These are phyloP conservation scores for Karstenula rhodostoma DNA, from an alignment of 2,329 filamentous ascomycete species.

Conservation along the genomic window DNA sequence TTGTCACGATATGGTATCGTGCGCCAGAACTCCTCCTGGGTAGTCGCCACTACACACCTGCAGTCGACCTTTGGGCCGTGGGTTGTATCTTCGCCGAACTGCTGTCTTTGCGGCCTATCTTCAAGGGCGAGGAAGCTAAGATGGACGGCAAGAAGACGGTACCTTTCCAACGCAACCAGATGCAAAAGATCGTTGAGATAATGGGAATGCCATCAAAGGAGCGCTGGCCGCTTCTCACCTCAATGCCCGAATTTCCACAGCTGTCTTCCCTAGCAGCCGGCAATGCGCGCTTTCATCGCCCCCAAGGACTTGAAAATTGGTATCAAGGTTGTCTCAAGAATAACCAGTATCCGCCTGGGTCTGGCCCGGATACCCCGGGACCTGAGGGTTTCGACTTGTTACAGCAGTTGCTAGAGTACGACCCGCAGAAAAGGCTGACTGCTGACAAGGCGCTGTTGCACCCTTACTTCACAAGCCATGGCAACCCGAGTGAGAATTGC, in stretches of 20 bases:
- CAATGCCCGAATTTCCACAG: slow-evolving; percentile 87
- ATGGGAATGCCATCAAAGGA: slow-evolving; percentile 90
- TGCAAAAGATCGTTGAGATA: slow-evolving; percentile 98
- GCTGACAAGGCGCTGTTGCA: slow-evolving; percentile 90
- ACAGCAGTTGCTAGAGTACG: slow-evolving; percentile 85
- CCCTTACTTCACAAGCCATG: slow-evolving; percentile 76
- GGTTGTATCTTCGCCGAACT: slow-evolving; percentile 98
- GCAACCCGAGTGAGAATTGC: slow-evolving; percentile 77
- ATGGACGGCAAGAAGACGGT: slow-evolving; percentile 99
- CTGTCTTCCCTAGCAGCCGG: slow-evolving; percentile 62
- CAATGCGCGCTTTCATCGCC: slow-evolving; percentile 59
- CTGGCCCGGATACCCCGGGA: slow-evolving; percentile 50
- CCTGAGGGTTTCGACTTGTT: slow-evolving; percentile 83
- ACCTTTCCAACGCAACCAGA: slow-evolving; percentile 96
- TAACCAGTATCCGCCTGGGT: slow-evolving; percentile 54
- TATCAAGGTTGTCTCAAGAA: slow-evolving; percentile 59
- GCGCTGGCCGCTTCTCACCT: slow-evolving; percentile 81
- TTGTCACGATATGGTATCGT: slow-evolving; percentile 99
- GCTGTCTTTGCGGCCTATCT: slow-evolving; percentile 88
- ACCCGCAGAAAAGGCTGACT: slow-evolving; percentile 86
- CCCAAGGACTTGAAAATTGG: slow-evolving; percentile 73
- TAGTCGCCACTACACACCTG: slow-evolving; percentile 94
- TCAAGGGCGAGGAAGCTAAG: slow-evolving; percentile 98
- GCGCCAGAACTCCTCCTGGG: slow-evolving; percentile 93
- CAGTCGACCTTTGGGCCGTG: slow-evolving; percentile 96